Base-by-base conservation (phyloP, 805 yeast genomes). In the Starmerella tilneyi region DNA sequence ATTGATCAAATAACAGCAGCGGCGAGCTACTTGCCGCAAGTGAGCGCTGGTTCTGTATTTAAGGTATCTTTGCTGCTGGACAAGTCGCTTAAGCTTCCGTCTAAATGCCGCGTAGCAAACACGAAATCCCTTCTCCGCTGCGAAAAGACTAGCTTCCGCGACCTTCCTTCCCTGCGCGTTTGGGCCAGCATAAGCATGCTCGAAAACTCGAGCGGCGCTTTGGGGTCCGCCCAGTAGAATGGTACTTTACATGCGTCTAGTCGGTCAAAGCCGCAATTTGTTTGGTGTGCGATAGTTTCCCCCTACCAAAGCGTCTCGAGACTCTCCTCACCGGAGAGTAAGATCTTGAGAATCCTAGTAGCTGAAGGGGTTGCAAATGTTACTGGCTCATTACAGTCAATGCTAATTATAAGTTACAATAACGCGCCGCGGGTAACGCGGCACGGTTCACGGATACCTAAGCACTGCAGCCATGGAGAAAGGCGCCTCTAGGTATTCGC, bases 361-460 rank as follows among this genome's bases (percentile, higher is more conserved):
- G n/a, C n/a, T n/a, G n/a, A n/a, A n/a, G n/a, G n/a, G n/a, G n/a
- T n/a, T n/a, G 27, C 11, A 24, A 11, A 24, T 8, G 27, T 11
- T 24, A 24, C 36, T n/a, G 21, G 36, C 6, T 23, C 21, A 20
- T n/a, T 34, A 34, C 27, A 22, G 23, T 21, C 13, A 15, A 36
- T 36, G 37, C 43, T 17, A 45, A 16, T n/a, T 17, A 29, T 41
- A 37, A 22, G 31, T 33, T 38, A 41, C 39, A 28, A 43, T 28
- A 6, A 16, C n/a, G n/a, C 31, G 11, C 31, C 31, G 8, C 27
- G 27, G 27, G 11, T 24, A 8, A 8, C 11, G 27, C 8, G 27
- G 11, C 27, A n/a, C n/a, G n/a, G n/a, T n/a, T n/a, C n/a, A n/a
- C n/a, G n/a, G n/a, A n/a, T n/a, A n/a, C n/a, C n/a, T n/a, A n/a